Evolutionary conservation across 1,284 basidiomycete genomes (phyloP), one percentile per base, ranked within the genome.

Genomic region (Fomitopsis betulina): DNA sequence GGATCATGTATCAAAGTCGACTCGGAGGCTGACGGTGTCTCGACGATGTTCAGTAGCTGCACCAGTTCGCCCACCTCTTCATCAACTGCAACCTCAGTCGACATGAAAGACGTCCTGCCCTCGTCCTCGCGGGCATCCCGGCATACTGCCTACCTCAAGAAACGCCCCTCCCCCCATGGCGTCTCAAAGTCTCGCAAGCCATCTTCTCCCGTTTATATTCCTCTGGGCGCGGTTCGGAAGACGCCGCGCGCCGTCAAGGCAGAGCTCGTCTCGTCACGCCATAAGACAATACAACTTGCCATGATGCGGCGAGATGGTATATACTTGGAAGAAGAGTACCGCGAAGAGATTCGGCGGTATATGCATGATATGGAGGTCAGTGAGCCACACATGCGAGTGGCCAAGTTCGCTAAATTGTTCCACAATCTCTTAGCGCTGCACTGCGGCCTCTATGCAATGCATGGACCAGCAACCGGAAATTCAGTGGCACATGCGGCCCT

Each of bases 391-490:
- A 50, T 60, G 56, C 55, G 6, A 25, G 57, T 53, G 62, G 64
- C 47, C 59, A 58, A 45, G 43, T 60, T 33, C 57, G 58, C 52
- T 61, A 55, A 56, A 59, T 52, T 64, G 30, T 19, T 19, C 55
- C 2, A 13, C 17, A 30, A 30, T 30, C 19, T 30, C 58, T 57
- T 49, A 97, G 94, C 83, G 80, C 58, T 84, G 78, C 68, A 98
- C 96, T 40, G 89, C 94, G 81, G 90, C 92, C 25, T 94, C 89
- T 12, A 86, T 90, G 52, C 86, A 95, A 63, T 92, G 95, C 54
- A 99, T 99, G 93, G 96, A 98, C 72, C 93, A 96, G 75, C 97
- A 99, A 72, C 96, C 97, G 25, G 96, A 98, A 76, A 93, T 98
- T 67, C 83, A 87, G 68, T 96, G 94, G 93, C 88, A 92, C 75